These are phyloP conservation scores for Clathrus columnatus DNA, from an alignment of 768 basidiomycete species.

Conservation along the genomic window DNA sequence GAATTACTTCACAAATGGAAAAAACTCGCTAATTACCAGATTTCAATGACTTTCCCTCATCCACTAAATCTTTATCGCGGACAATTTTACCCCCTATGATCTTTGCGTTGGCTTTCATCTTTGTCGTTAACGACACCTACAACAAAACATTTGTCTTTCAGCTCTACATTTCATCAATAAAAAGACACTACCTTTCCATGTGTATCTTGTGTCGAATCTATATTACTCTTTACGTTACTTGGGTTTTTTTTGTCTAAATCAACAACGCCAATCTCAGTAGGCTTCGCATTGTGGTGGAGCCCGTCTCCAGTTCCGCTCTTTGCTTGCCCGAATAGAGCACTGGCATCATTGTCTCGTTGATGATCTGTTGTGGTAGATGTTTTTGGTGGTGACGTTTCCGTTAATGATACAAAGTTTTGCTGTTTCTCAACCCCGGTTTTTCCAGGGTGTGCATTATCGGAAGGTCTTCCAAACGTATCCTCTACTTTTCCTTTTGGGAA, in stretches of 20 bases:
- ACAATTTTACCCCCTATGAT: neutral
- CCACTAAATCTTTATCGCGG: neutral
- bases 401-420: no score
- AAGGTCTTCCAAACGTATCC: neutral
- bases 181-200: neutral
- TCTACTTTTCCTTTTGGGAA: neutral
- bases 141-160: neutral
- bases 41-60: conserved; percentile 1
- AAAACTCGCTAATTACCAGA: neutral
- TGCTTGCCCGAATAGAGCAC: neutral
- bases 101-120: conserved; percentile 1
- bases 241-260: neutral
- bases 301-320: neutral
- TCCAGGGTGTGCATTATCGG: neutral
- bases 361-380: no score
- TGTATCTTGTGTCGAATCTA: neutral
- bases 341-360: no score
- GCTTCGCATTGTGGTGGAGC: neutral
- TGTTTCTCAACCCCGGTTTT: no score
- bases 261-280: neutral
- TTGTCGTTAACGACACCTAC: neutral
- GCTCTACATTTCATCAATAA: neutral
- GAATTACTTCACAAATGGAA: neutral
- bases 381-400: no score
- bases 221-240: no score